phyloP scores from a whole-genome alignment of 345 rosid species.

The Nephelium lappaceum region DNA sequence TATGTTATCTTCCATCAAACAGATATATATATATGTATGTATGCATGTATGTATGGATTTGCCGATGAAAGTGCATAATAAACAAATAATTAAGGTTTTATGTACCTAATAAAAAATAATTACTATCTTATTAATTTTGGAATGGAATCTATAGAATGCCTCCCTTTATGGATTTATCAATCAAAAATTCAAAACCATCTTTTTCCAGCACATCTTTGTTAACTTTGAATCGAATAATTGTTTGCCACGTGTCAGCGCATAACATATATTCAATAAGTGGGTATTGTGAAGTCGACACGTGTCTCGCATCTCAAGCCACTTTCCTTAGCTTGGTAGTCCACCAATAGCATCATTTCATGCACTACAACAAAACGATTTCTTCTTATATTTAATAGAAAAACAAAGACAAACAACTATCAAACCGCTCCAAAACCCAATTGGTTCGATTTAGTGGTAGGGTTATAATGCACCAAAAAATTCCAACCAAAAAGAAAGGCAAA shows the following conservation, averaged over 20 bases:
- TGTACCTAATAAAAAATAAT: not conserved
- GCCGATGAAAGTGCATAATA: not conserved
- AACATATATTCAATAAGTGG: slow-evolving; percentile 12
- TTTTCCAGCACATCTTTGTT: slow-evolving; percentile 23
- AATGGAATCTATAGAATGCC: slow-evolving; percentile 33
- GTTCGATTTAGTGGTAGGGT: slow-evolving; percentile 26
- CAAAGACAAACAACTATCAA: not conserved
- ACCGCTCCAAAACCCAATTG: slow-evolving; percentile 36
- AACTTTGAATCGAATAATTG: slow-evolving; percentile 37
- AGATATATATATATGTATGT: too few species aligned
- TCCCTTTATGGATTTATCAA: slow-evolving; percentile 22
- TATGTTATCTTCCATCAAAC: not conserved
- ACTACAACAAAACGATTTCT: not conserved
- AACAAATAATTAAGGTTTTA: not conserved
- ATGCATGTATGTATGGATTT: not conserved
- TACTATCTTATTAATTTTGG: not conserved
- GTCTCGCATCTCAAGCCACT: not conserved
- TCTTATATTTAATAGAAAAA: not conserved
- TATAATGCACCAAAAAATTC: not conserved
- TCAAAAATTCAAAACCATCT: slow-evolving; percentile 18
- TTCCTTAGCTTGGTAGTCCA: not conserved
- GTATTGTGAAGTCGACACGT: not conserved
- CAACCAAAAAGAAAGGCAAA: slow-evolving; percentile 15
- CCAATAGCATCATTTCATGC: slow-evolving; percentile 16
- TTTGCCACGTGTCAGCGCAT: slow-evolving; percentile 27